Base-by-base conservation (phyloP, 2,329 filamentous ascomycete species). In the Aspergillus neoniger region DNA sequence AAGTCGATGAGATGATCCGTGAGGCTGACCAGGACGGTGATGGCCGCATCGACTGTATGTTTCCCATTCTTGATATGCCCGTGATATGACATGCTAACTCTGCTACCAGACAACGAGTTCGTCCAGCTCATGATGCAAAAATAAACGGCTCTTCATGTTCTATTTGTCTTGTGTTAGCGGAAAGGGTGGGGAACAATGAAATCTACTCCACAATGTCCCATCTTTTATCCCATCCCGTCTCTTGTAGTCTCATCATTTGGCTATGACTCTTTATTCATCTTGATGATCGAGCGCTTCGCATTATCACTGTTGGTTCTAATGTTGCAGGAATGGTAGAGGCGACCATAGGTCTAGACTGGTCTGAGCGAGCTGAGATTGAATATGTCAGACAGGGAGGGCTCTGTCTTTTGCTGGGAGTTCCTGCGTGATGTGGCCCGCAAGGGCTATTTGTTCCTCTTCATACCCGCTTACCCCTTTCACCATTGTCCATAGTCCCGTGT, bases 81-180 rank as follows among this genome's bases (percentile, higher is more conserved):
- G 50, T 21, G 15, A 12, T 10, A 15, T 62, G 4, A 4, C n/a
- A 50, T 50, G 58, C 67, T 76, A 73, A 76, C 72, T 43, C 32
- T 14, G 14, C 8, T 4, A 15, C 50, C 70, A 94, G 91, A 94
- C 82, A 94, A 94, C 83, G 91, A 95, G 80, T 95, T 95, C 75
- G 91, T 95, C 71, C 91, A 95, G 82, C 88, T 95, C 76, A 95
- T 95, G 91, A 94, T 95, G 91, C 91, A 95, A 85, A 94, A 94
- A 85, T 94, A 91, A 84, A 77, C 65, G 61, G 57, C 60, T 55
- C 53, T 58, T 65, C 65, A 62, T 65, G 62, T 65, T 63, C 64
- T 66, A 65, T 69, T 62, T 70, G 63, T 68, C 64, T 61, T 64
- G 70, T 66, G 65, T 70, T 74, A 72, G 69, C 63, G 69, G 68